These are phyloP conservation scores for Wallacemonas sp. DNA, from an alignment of 208 protist genomes.

Conservation along the genomic window DNA sequence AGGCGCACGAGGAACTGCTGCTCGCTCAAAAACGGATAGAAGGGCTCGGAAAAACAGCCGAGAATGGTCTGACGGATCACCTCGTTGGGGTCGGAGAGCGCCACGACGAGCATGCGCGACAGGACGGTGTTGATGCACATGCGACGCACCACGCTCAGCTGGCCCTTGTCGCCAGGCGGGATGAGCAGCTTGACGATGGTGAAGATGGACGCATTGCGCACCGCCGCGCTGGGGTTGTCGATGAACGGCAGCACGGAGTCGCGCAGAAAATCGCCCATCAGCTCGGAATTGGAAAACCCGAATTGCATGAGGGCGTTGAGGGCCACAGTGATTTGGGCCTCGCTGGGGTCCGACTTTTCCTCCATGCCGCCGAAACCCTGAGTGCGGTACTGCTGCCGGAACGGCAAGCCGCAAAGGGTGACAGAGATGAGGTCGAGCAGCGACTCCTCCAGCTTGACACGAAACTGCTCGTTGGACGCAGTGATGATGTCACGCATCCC, in stretches of 20 bases:
- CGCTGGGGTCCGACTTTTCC: slow-evolving; percentile 42
- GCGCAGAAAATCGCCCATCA: slow-evolving; percentile 88
- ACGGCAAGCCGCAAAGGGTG: slow-evolving; percentile 84
- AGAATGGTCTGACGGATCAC: slow-evolving; percentile 71
- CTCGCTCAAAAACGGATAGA: slow-evolving; percentile 87
- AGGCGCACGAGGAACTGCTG: slow-evolving; percentile 77
- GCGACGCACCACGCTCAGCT: slow-evolving; percentile 76
- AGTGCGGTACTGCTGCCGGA: slow-evolving; percentile 57
- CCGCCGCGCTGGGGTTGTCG: slow-evolving; percentile 60
- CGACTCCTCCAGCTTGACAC: slow-evolving; percentile 71
- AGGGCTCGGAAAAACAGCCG: slow-evolving; percentile 71
- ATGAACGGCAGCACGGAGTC: slow-evolving; percentile 88
- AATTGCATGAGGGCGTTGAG: slow-evolving; percentile 87
- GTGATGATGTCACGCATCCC: slow-evolving; percentile 83
- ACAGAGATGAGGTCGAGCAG: slow-evolving; percentile 90
- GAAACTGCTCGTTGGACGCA: slow-evolving; percentile 51
- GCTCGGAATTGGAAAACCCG: slow-evolving; percentile 85
- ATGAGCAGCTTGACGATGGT: slow-evolving; percentile 88
- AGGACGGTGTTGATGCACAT: slow-evolving; percentile 89
- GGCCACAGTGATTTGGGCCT: slow-evolving; percentile 74
- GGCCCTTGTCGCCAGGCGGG: slow-evolving; percentile 55
- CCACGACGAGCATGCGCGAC: slow-evolving; percentile 79
- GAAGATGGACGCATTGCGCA: slow-evolving; percentile 79
- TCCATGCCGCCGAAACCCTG: slow-evolving; percentile 19
- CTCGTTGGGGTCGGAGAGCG: slow-evolving; percentile 70